Evolutionary conservation across 371 early-diverging fungal species (phyloP), one percentile per base, ranked within the genome.

Genomic region (Coemansia linderi): DNA sequence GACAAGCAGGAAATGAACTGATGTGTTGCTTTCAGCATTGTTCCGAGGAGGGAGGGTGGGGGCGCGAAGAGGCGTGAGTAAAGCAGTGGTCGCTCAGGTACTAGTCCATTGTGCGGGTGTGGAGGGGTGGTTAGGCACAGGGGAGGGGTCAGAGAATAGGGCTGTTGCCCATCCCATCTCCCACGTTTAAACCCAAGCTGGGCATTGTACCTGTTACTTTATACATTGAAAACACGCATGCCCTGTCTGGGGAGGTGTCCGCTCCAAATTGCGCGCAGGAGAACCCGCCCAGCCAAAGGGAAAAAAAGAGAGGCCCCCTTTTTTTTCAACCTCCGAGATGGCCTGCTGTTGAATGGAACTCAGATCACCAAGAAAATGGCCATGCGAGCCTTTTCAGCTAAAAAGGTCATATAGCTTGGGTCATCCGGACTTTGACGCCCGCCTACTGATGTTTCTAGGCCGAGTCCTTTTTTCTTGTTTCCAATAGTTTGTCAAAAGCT

Each of bases 141-240:
- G 57, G 57, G 57, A 36, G 68, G 68, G 61, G 68, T 37, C 38
- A 29, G 40, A 43, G 15, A 59, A 54, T 44, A 29, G 59, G 44
- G 44, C 15, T 15, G 39, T 13, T 37, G 33, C 61, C 61, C 57
- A 22, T 43, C 52, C 31, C 36, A 31, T 15, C 71, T 71, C 71
- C 71, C 71, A 71, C 71, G 71, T 71, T 66, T 61, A 56, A 61
- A 57, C 44, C 27, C 38, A 50, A 39, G 44, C 52, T 44, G 31
- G n/a, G 36, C 58, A 65, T 65, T 65, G 65, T 65, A 33, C 24
- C 2, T 6, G 33, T 31, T 19, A 43, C 40, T 24, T 54, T 36
- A 36, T 15, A 36, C 57, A 57, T 57, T 57, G 57, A 57, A 33
- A 31, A 19, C 57, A 36, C 7, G 19, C 36, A 33, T 36, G 57